Evolutionary conservation across 106 monocot species (phyloP).

Genomic region (Narthecium ossifragum): DNA sequence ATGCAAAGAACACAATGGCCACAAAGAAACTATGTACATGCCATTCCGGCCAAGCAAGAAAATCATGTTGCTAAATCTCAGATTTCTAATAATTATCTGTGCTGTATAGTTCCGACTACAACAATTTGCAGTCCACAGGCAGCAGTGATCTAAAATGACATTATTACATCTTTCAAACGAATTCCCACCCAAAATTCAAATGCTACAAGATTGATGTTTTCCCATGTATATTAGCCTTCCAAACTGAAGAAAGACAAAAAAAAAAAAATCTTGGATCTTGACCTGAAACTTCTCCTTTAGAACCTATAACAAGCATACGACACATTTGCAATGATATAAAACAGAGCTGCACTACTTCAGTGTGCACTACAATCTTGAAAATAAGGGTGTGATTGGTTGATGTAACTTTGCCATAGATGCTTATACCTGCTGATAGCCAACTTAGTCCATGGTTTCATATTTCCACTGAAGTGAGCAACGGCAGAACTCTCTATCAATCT

Average conservation of each 20-base stretch:
- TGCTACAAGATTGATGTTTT: background rate
- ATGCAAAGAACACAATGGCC: too few species aligned
- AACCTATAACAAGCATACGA: background rate
- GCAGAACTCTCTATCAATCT: conserved; percentile 52
- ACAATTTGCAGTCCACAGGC: background rate
- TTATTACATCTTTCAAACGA: background rate
- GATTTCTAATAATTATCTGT: too few species aligned
- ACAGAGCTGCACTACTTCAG: background rate
- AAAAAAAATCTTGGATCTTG: background rate
- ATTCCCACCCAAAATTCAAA: background rate
- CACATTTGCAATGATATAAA: too few species aligned
- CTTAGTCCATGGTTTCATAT: conserved; percentile 60
- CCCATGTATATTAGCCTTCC: background rate
- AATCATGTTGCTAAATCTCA: too few species aligned
- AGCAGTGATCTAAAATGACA: background rate
- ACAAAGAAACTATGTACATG: too few species aligned
- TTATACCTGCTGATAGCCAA: conserved; percentile 36
- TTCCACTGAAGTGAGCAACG: conserved; percentile 41
- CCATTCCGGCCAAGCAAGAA: too few species aligned
- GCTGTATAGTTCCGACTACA: too few species aligned
- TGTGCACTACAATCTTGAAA: conserved; percentile 23
- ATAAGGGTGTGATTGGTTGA: conserved; percentile 25
- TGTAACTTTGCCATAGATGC: conserved; percentile 37
- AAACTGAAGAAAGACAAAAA: background rate
- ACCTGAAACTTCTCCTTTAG: background rate